These are phyloP conservation scores for Pouteria glomerata DNA, from an alignment of 148 eudicot species.

Conservation along the genomic window DNA sequence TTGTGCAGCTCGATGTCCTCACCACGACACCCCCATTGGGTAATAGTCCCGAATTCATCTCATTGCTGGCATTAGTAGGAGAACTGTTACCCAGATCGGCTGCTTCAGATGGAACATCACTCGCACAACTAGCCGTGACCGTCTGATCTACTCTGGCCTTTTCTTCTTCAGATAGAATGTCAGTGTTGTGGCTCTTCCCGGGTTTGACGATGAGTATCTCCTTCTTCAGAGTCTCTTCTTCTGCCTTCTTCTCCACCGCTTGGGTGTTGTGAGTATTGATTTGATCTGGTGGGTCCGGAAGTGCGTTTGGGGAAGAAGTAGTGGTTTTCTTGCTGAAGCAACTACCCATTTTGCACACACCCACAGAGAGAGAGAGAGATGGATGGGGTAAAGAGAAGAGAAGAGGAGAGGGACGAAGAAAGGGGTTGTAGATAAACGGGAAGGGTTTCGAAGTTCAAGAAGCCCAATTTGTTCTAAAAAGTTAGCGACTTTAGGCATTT, in stretches of 20 bases:
- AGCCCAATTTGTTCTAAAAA: too few species aligned
- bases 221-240: conserved; percentile 31
- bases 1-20: conserved; percentile 89
- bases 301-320: conserved; percentile 16
- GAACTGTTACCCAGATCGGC: conserved; percentile 11
- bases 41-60: conserved; percentile 18
- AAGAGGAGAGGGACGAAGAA: too few species aligned
- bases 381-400: conserved; percentile 4
- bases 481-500: too few species aligned
- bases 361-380: too few species aligned
- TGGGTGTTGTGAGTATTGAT: too few species aligned
- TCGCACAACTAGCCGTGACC: too few species aligned
- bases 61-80: too few species aligned
- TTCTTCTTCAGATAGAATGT: conserved; percentile 27
- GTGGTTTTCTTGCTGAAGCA: conserved; percentile 72
- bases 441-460: too few species aligned
- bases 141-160: conserved; percentile 14
- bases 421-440: too few species aligned
- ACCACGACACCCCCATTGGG: conserved; percentile 29
- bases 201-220: conserved; percentile 60
- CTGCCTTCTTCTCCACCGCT: conserved; percentile 24
- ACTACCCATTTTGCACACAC: conserved; percentile 91
- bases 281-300: conserved; percentile 18
- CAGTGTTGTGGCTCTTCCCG: conserved; percentile 54
- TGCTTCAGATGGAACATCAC: too few species aligned